These are phyloP conservation scores for Salvia rosmarinus DNA, from an alignment of 257 asterid species.

Conservation along the genomic window DNA sequence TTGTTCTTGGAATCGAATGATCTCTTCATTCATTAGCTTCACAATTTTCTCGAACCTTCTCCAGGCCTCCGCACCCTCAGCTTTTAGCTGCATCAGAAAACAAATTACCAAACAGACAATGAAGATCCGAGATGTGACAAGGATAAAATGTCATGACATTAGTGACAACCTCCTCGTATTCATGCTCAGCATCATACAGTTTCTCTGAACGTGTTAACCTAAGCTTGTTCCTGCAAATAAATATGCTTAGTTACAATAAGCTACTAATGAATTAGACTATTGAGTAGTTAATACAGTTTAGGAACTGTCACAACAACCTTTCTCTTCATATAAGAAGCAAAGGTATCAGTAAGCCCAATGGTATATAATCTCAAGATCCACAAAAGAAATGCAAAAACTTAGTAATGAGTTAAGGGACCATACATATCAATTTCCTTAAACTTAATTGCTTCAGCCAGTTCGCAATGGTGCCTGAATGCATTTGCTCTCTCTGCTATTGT, in stretches of 20 bases:
- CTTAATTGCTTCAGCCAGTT: slow-evolving; percentile 86
- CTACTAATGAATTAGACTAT: not conserved
- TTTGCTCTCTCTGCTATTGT: slow-evolving; percentile 85
- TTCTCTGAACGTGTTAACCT: slow-evolving; percentile 84
- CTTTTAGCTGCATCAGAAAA: slow-evolving; percentile 54
- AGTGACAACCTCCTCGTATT: slow-evolving; percentile 76
- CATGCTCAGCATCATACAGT: slow-evolving; percentile 79
- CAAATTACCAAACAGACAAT: slow-evolving; percentile 14
- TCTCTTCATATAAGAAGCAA: slow-evolving; percentile 16
- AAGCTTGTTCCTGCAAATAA: slow-evolving; percentile 77
- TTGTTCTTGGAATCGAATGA: slow-evolving; percentile 85
- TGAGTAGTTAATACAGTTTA: not conserved
- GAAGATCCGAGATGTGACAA: slow-evolving; percentile 10
- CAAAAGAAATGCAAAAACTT: slow-evolving; percentile 24
- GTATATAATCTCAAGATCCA: slow-evolving; percentile 24
- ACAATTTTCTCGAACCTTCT: slow-evolving; percentile 77
- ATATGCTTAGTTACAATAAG: slow-evolving; percentile 14
- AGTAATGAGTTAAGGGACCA: slow-evolving; percentile 38
- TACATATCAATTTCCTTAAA: slow-evolving; percentile 98
- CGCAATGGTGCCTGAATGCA: slow-evolving; percentile 86
- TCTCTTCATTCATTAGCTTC: slow-evolving; percentile 80
- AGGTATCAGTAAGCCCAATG: slow-evolving; percentile 12
- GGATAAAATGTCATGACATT: slow-evolving; percentile 6
- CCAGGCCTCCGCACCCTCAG: slow-evolving; percentile 75
- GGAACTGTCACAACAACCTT: not conserved